Evolutionary conservation across 2,329 filamentous ascomycete genomes (phyloP).

Genomic region (Scolecobasidium constrictum): DNA sequence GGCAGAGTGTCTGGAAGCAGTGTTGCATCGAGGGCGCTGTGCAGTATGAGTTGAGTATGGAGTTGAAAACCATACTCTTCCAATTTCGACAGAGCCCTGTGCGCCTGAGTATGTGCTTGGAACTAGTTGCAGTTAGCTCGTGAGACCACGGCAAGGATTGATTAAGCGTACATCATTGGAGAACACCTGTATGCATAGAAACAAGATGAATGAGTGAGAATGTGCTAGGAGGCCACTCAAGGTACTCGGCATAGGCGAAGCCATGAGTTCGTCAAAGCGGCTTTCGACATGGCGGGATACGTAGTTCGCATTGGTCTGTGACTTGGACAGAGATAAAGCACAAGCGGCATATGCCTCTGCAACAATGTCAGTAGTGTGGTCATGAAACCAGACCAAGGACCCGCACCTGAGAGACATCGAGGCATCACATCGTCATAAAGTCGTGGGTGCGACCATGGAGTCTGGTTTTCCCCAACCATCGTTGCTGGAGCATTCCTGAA

Average conservation of each 20-base stretch:
- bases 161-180: conserved; percentile 15
- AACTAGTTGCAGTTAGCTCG: conserved; percentile 10
- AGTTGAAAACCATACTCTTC: conserved; percentile 9
- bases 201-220: conserved; percentile 20
- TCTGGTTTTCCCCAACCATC: conserved; percentile 39
- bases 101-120: conserved; percentile 14
- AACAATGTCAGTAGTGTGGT: conserved; percentile 1
- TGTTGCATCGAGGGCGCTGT: conserved; percentile 11
- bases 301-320: conserved; percentile 34
- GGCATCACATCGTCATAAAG: conserved; percentile 44
- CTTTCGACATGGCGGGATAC: conserved; percentile 39
- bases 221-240: conserved; percentile 17
- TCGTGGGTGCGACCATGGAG: conserved; percentile 43
- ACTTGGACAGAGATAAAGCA: conserved; percentile 42
- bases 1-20: conserved; percentile 17
- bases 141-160: too few relatives aligned
- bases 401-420: conserved; percentile 36
- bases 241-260: conserved; percentile 11
- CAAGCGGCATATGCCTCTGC: conserved; percentile 43
- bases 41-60: neutral
- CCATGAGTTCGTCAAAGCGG: conserved; percentile 33
- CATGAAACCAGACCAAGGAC: neutral
- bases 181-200: conserved; percentile 20
- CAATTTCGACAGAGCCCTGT: conserved; percentile 15
- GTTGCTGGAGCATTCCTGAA: conserved; percentile 18